Conservation (phyloP, 2,329 filamentous ascomycete species). For the Curvularia hawaiiensis region DNA sequence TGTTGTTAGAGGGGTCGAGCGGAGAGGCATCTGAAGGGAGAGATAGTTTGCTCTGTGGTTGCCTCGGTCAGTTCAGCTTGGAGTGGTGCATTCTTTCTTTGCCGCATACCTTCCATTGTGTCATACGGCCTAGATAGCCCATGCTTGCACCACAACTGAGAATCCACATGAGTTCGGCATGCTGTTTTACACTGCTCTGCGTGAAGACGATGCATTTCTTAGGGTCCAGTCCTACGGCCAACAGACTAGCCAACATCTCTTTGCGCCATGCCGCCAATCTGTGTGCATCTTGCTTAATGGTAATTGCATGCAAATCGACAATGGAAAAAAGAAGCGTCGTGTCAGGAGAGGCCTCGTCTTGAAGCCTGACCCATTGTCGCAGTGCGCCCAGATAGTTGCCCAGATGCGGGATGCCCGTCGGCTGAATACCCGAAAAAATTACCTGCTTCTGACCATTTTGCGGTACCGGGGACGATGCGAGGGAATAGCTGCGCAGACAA, state of each 20-base stretch:
- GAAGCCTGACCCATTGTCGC: conserved; percentile 81
- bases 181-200: conserved; percentile 77
- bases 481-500: conserved; percentile 16
- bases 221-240: conserved; percentile 85
- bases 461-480: background rate
- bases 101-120: conserved; percentile 88
- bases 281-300: conserved; percentile 66
- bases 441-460: conserved; percentile 19
- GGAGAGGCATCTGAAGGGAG: conserved; percentile 63
- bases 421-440: conserved; percentile 96
- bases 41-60: conserved; percentile 67
- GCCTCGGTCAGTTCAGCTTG: conserved; percentile 2
- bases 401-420: conserved; percentile 89
- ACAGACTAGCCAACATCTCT: conserved; percentile 77
- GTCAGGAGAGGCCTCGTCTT: conserved; percentile 63
- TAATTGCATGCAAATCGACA: conserved; percentile 94
- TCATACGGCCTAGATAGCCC: conserved; percentile 97
- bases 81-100: background rate
- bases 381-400: conserved; percentile 95
- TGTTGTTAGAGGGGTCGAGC: conserved; percentile 56
- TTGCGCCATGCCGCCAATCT: conserved; percentile 68
- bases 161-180: conserved; percentile 96
- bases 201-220: conserved; percentile 79
- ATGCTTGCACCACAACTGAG: conserved; percentile 89
- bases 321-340: conserved; percentile 81